Percentiles rank a stretch among this genome's conserved stretches.
Conservation (phyloP, 306 rosid species). For the Gynostemma pentaphyllum region DNA sequence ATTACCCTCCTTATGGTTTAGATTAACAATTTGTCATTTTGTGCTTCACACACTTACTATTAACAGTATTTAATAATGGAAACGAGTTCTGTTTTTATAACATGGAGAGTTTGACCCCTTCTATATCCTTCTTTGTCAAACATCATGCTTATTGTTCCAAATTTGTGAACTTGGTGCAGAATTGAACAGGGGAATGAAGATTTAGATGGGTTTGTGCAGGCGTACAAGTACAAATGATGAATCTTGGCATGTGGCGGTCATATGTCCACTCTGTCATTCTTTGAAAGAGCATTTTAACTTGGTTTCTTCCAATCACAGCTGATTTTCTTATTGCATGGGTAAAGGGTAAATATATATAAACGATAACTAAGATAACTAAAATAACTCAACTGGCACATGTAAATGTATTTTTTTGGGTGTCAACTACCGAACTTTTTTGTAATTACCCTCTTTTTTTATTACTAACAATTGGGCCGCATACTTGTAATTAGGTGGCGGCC, state of each 20-base stretch:
- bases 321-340: too few relatives aligned
- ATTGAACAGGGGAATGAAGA: slow-evolving; percentile 93
- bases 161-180: slow-evolving; percentile 38
- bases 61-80: too few relatives aligned
- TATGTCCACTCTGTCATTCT: slow-evolving; percentile 79
- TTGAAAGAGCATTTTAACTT: slow-evolving; percentile 97
- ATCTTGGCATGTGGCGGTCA: slow-evolving; percentile 93
- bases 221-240: slow-evolving; percentile 80
- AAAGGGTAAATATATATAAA: too few relatives aligned
- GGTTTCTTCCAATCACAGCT: too few relatives aligned
- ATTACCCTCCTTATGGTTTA: not conserved
- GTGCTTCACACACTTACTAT: too few relatives aligned
- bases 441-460: too few relatives aligned
- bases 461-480: too few relatives aligned
- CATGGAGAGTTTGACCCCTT: not conserved
- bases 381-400: too few relatives aligned
- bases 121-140: slow-evolving; percentile 1
- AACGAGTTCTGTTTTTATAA: not conserved
- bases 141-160: slow-evolving; percentile 10
- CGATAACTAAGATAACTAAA: too few relatives aligned
- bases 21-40: not conserved
- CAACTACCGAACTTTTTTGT: too few relatives aligned
- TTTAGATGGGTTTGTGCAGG: slow-evolving; percentile 79
- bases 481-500: too few relatives aligned
- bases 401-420: too few relatives aligned